phyloP scores from a whole-genome alignment of 257 asterid species.

The Nicotiana tabacum region DNA sequence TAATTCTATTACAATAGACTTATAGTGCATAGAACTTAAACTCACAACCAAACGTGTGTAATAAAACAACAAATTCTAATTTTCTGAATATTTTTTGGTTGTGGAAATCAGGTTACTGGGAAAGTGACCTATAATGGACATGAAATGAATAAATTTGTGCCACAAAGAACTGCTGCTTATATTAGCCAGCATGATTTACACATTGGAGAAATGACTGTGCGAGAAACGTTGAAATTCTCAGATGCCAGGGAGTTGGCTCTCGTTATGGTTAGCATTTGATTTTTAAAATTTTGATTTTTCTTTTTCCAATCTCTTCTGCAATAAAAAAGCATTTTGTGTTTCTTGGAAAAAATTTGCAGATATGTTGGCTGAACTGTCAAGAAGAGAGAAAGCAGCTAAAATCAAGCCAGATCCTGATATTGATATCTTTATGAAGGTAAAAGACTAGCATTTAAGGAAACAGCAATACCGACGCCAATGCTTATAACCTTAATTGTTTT shows the following conservation, averaged over 20 bases:
- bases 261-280: slow-evolving; percentile 36
- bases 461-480: no score
- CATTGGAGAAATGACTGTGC: slow-evolving; percentile 65
- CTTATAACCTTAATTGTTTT: background rate
- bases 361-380: slow-evolving; percentile 31
- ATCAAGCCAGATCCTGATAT: slow-evolving; percentile 36
- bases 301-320: no score
- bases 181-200: slow-evolving; percentile 61
- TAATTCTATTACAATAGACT: no score
- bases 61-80: no score
- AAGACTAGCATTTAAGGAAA: background rate
- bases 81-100: no score
- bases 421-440: slow-evolving; percentile 36
- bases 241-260: slow-evolving; percentile 70
- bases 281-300: no score
- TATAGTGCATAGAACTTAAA: no score
- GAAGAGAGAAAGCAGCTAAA: slow-evolving; percentile 35
- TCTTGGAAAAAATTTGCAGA: background rate
- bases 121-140: slow-evolving; percentile 48
- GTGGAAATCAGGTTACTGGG: background rate
- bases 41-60: no score
- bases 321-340: no score
- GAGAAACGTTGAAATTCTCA: slow-evolving; percentile 59
- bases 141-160: slow-evolving; percentile 45
- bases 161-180: slow-evolving; percentile 57